Percentiles rank a stretch among this genome's conserved stretches.
Evolutionary conservation across 2,329 filamentous ascomycete species (phyloP).

Genomic region (Talaromyces funiculosus): DNA sequence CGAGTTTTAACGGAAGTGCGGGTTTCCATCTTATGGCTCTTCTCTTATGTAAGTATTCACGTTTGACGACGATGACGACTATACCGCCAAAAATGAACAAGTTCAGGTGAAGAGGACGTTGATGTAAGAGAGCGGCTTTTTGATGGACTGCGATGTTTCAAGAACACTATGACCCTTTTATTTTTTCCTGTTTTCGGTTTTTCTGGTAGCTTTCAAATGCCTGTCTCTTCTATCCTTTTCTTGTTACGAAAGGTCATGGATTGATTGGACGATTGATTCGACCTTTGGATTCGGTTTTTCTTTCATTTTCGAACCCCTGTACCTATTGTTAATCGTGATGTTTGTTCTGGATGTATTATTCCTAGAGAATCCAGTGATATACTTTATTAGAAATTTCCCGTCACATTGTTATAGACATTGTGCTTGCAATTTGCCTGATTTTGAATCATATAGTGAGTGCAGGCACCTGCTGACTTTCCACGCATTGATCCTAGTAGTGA

Average conservation of each 20-base stretch:
- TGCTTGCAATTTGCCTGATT: background rate
- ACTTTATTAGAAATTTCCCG: background rate
- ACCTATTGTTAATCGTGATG: conserved; percentile 1
- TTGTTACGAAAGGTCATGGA: background rate
- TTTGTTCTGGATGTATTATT: background rate
- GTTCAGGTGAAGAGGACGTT: background rate
- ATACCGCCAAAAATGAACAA: background rate
- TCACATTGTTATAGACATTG: background rate
- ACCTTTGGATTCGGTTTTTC: background rate
- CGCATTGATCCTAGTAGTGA: too few relatives aligned
- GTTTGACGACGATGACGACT: conserved; percentile 2
- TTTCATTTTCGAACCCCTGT: background rate
- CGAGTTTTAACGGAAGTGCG: background rate
- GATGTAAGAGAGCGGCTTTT: background rate
- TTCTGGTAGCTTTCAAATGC: background rate
- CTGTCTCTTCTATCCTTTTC: background rate
- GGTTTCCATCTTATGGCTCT: background rate
- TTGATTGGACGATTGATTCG: background rate
- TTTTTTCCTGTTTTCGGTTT: background rate
- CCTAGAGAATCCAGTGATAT: background rate
- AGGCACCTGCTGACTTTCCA: background rate
- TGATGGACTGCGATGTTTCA: background rate
- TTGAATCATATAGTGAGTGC: background rate
- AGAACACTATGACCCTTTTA: background rate
- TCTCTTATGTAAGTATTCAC: conserved; percentile 1